Evolutionary conservation across 192 early-diverging fungal genomes (phyloP), one percentile per base, ranked within the genome.

Genomic region (Coemansia sp.): DNA sequence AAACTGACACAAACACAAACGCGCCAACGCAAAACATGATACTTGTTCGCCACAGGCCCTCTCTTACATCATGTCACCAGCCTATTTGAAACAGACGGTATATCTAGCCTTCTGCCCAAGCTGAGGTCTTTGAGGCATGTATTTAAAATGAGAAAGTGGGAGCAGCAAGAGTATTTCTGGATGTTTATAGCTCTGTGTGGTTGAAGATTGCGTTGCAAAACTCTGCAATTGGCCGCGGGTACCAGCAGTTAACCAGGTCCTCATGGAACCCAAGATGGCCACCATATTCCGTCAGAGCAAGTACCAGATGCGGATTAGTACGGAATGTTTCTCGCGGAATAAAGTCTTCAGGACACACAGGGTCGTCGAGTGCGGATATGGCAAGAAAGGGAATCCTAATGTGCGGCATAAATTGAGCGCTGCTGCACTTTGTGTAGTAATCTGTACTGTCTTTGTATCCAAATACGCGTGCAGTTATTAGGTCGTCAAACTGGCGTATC

Each of bases 231-330:
- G 92, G 89, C 15, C 87, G 85, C 11, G 86, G 83, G 19, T 84
- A 79, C 92, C 92, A 93, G 2, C 62, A 63, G 32, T 52, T 53
- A 37, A 71, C 61, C 23, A 84, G 78, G 32, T 85, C 84, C 56
- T 90, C 85, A 74, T 92, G 93, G 90, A 91, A 98, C 3, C 94
- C 97, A 64, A 98, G 84, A 71, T 98, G 97, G 18, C 97, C 97
- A 57, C 97, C 97, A 40, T 85, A 80, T 13, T 72, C 64, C 4
- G 97, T 98, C 7, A 88, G 85, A 3, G 91, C 94, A 26, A 98
- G 75, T 0, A 96, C 52, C 38, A 93, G 81, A 74, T 91, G 79
- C 39, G 94, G 94, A 70, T 98, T 98, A 9, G 77, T 71, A 61
- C 73, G 75, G 64, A 89, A 86, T 52, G 92, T 90, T 59, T 91